A percentile compares a stretch with the other conserved stretches of the same genome.
phyloP scores from a whole-genome alignment of 306 rosid species.

The Albizia julibrissin region DNA sequence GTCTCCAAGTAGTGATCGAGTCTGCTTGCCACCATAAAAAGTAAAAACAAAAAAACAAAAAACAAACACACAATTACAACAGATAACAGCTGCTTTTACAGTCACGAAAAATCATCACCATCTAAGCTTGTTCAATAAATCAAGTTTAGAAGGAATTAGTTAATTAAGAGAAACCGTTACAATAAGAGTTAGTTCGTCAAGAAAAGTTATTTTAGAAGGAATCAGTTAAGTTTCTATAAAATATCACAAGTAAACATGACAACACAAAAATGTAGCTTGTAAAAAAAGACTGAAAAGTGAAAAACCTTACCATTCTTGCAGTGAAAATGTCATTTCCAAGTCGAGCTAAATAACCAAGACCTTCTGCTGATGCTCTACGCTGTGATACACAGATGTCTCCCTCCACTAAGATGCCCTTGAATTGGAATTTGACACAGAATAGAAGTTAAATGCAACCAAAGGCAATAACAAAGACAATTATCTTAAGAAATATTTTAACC shows the following conservation, averaged over 20 bases:
- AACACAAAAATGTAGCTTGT: constrained; percentile 19
- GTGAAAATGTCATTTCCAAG: constrained; percentile 91
- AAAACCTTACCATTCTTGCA: constrained; percentile 76
- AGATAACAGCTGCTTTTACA: background rate
- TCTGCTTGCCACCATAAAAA: constrained; percentile 53
- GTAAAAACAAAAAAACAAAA: background rate
- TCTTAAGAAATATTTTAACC: background rate
- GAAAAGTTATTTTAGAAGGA: background rate
- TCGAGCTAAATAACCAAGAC: constrained; percentile 92
- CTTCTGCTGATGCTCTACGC: constrained; percentile 88
- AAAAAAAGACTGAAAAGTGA: constrained; percentile 29
- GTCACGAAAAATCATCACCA: constrained; percentile 14
- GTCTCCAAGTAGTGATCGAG: constrained; percentile 81
- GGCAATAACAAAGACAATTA: constrained; percentile 8
- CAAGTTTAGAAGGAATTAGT: background rate
- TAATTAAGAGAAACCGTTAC: background rate
- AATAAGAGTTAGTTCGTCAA: background rate
- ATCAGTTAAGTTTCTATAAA: constrained; percentile 10
- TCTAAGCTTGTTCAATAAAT: background rate
- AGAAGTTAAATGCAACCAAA: constrained; percentile 4
- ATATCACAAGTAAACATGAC: constrained; percentile 21
- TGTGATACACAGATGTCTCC: constrained; percentile 92
- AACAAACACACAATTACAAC: constrained; percentile 15
- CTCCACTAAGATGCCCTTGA: constrained; percentile 84
- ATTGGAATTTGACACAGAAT: constrained; percentile 32